phyloP scores from a whole-genome alignment of 2,329 filamentous ascomycete genomes.

The Talaromyces marneffei region DNA sequence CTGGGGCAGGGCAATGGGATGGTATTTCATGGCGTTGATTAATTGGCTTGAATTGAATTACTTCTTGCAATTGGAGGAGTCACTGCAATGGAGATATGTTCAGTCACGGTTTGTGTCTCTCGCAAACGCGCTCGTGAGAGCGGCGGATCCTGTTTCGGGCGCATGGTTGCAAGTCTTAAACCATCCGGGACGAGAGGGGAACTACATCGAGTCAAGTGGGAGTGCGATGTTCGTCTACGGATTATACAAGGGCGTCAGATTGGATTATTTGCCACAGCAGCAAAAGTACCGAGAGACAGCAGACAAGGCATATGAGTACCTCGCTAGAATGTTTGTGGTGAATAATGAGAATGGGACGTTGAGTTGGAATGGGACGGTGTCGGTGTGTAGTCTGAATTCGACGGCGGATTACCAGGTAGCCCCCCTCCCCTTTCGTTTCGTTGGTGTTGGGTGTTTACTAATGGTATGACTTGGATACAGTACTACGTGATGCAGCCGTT shows the following conservation, averaged over 20 bases:
- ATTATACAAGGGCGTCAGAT: conserved; percentile 43
- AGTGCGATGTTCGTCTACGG: conserved; percentile 55
- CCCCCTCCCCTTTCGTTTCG: background rate
- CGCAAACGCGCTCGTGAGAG: conserved; percentile 37
- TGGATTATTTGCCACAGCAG: conserved; percentile 30
- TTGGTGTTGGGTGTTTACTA: background rate
- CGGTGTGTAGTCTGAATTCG: conserved; percentile 47
- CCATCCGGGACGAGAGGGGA: conserved; percentile 45
- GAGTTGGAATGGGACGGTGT: conserved; percentile 49
- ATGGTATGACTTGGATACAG: conserved; percentile 15
- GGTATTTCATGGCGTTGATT: conserved; percentile 50
- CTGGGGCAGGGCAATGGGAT: conserved; percentile 52
- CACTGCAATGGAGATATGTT: conserved; percentile 31
- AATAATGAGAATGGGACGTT: conserved; percentile 45
- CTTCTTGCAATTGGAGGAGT: conserved; percentile 27
- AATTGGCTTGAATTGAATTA: conserved; percentile 47
- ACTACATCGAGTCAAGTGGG: conserved; percentile 57
- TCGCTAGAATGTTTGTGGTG: conserved; percentile 44
- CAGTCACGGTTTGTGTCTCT: conserved; percentile 38
- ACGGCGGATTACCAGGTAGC: conserved; percentile 47
- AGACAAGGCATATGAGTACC: conserved; percentile 40
- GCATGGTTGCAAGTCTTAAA: conserved; percentile 58
- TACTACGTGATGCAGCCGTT: conserved; percentile 24
- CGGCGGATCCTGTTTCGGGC: conserved; percentile 40
- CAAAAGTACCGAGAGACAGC: conserved; percentile 35